Conservation (phyloP, 2,329 filamentous ascomycete species). For the Scedosporium boydii region DNA sequence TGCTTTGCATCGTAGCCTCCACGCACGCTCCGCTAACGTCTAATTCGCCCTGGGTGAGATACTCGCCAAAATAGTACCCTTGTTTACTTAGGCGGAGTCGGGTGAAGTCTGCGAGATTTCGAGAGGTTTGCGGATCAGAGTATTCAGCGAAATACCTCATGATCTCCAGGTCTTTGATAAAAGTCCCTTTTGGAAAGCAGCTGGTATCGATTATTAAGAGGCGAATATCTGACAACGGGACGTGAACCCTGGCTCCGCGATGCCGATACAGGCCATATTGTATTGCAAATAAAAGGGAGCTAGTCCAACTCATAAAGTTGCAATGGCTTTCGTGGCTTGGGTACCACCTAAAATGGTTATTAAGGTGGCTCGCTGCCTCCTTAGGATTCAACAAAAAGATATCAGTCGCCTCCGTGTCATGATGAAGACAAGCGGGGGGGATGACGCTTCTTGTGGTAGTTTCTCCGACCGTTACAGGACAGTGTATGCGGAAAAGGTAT, state of each 20-base stretch:
- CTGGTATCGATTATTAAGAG: not conserved
- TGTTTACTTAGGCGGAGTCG: not conserved
- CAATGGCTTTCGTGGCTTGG: not conserved
- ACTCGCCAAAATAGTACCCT: conserved; percentile 1
- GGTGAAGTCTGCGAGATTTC: not conserved
- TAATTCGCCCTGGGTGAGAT: not conserved
- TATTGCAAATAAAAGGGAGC: not conserved
- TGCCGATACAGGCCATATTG: not conserved
- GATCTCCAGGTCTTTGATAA: conserved; percentile 1
- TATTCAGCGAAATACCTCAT: not conserved
- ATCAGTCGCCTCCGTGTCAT: not conserved
- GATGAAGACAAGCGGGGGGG: not conserved
- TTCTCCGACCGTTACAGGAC: not conserved
- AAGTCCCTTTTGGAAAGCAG: not conserved
- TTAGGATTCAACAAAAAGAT: not conserved
- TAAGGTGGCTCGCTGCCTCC: not conserved
- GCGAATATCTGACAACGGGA: not conserved
- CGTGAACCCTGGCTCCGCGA: not conserved
- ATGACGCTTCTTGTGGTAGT: not conserved
- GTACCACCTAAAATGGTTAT: not conserved
- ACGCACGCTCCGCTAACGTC: not conserved
- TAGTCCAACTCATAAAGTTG: conserved; percentile 2
- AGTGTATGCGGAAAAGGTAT: conserved; percentile 3
- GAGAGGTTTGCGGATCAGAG: not conserved
- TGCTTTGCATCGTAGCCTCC: not conserved